Evolutionary conservation across 2,329 filamentous ascomycete species (phyloP).

Genomic region (Didymella lethalis): DNA sequence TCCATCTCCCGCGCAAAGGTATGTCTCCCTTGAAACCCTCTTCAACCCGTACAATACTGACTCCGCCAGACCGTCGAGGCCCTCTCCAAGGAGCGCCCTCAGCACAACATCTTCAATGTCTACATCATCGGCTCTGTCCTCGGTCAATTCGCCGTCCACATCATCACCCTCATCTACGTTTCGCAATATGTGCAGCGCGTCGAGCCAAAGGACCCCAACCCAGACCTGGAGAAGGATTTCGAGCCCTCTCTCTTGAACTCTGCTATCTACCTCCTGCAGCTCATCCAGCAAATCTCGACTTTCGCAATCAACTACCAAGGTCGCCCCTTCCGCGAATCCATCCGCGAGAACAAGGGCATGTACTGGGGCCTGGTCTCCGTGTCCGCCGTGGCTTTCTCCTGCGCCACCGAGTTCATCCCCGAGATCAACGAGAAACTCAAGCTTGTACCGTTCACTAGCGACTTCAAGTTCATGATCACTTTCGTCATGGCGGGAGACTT

Average conservation of each 20-base stretch:
- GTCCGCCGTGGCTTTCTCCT: slow-evolving; percentile 88
- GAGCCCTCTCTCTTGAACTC: slow-evolving; percentile 92
- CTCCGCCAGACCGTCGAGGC: slow-evolving; percentile 78
- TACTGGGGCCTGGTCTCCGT: slow-evolving; percentile 95
- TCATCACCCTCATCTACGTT: slow-evolving; percentile 92
- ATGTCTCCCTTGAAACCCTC: slow-evolving; percentile 31
- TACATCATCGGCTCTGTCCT: slow-evolving; percentile 99
- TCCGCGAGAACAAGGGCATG: slow-evolving; percentile 96
- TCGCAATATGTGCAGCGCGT: slow-evolving; percentile 85
- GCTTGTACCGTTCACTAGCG: slow-evolving; percentile 84
- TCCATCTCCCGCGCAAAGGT: slow-evolving; percentile 95
- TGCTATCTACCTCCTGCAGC: slow-evolving; percentile 93
- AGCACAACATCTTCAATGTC: slow-evolving; percentile 98
- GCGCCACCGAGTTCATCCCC: slow-evolving; percentile 92
- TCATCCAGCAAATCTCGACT: slow-evolving; percentile 98
- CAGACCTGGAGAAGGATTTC: slow-evolving; percentile 96
- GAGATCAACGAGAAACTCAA: slow-evolving; percentile 94
- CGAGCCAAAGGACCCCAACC: slow-evolving; percentile 71
- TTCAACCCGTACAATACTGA: slow-evolving; percentile 36
- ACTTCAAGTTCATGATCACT: slow-evolving; percentile 90
- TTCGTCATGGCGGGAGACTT: slow-evolving; percentile 88
- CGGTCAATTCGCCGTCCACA: slow-evolving; percentile 96
- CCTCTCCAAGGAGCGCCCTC: slow-evolving; percentile 93
- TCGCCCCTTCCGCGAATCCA: slow-evolving; percentile 93
- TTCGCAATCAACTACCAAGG: slow-evolving; percentile 99